phyloP scores from a whole-genome alignment of 768 basidiomycete genomes.

The Mycena epipterygia region DNA sequence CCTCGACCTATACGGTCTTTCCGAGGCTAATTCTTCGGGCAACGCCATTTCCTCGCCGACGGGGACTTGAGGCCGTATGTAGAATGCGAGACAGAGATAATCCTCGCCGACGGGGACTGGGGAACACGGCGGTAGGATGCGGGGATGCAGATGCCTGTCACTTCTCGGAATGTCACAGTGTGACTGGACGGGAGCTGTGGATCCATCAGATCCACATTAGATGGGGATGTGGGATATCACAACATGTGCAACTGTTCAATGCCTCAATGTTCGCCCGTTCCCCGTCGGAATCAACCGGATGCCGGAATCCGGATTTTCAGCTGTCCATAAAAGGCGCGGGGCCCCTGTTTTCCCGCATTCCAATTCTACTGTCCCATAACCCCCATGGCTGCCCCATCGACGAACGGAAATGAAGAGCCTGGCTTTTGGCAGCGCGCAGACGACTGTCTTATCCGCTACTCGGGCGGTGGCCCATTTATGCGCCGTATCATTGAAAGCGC shows the following conservation, averaged over 20 bases:
- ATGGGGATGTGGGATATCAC: background rate
- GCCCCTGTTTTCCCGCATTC: constrained; percentile 21
- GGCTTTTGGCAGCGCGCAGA: constrained; percentile 34
- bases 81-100: too few relatives aligned
- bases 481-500: constrained; percentile 37
- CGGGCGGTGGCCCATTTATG: constrained; percentile 33
- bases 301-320: too few relatives aligned
- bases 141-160: too few relatives aligned
- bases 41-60: background rate
- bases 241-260: constrained; percentile 7
- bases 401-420: constrained; percentile 23
- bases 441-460: constrained; percentile 37
- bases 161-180: too few relatives aligned
- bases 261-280: too few relatives aligned
- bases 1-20: constrained; percentile 25
- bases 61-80: background rate
- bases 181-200: too few relatives aligned
- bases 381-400: constrained; percentile 12
- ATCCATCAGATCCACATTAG: background rate
- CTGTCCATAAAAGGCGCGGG: constrained; percentile 25
- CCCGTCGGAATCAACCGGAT: constrained; percentile 1
- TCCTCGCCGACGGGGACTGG: constrained; percentile 26
- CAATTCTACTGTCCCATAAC: background rate
- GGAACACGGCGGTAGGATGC: background rate
- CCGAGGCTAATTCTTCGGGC: background rate